Evolutionary conservation across 2,329 filamentous ascomycete species (phyloP).

Genomic region (Curvularia spicifera): DNA sequence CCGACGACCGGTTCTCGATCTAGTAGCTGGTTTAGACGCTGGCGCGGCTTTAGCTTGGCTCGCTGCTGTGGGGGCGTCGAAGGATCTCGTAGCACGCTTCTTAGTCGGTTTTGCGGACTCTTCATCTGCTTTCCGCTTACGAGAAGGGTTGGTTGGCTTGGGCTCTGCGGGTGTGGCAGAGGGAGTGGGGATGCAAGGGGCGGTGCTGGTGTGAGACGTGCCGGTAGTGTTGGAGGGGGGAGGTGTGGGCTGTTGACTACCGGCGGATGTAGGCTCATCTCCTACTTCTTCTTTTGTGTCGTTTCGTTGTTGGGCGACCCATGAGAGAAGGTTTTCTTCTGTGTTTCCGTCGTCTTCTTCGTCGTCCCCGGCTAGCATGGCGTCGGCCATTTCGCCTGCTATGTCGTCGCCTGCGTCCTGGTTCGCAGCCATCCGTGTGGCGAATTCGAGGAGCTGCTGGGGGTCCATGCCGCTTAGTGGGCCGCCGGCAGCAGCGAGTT

Average conservation of each 20-base stretch:
- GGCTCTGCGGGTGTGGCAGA: constrained; percentile 4
- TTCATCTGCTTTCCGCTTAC: constrained; percentile 45
- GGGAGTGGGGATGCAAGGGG: constrained; percentile 11
- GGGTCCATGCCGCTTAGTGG: constrained; percentile 52
- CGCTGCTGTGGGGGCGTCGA: constrained; percentile 47
- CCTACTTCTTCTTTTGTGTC: constrained; percentile 8
- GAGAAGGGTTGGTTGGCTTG: constrained; percentile 23
- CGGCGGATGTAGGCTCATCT: constrained; percentile 17
- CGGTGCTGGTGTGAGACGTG: constrained; percentile 12
- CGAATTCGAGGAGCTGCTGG: constrained; percentile 51
- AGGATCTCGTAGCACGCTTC: constrained; percentile 42
- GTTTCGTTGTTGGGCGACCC: constrained; percentile 43
- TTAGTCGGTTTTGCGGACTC: constrained; percentile 27
- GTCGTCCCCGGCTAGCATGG: constrained; percentile 48
- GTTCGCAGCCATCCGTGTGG: constrained; percentile 54
- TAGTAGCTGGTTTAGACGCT: constrained; percentile 21
- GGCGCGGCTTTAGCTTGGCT: constrained; percentile 39
- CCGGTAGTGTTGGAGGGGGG: constrained; percentile 33
- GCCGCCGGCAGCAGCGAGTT: constrained; percentile 44
- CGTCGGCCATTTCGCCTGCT: constrained; percentile 52
- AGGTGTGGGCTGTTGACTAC: constrained; percentile 28
- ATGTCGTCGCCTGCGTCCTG: constrained; percentile 52
- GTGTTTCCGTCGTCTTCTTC: constrained; percentile 38
- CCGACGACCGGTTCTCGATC: background rate
- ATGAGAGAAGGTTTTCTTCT: constrained; percentile 41